Base-by-base conservation (phyloP, 768 basidiomycete genomes). In the Terana coerulea region DNA sequence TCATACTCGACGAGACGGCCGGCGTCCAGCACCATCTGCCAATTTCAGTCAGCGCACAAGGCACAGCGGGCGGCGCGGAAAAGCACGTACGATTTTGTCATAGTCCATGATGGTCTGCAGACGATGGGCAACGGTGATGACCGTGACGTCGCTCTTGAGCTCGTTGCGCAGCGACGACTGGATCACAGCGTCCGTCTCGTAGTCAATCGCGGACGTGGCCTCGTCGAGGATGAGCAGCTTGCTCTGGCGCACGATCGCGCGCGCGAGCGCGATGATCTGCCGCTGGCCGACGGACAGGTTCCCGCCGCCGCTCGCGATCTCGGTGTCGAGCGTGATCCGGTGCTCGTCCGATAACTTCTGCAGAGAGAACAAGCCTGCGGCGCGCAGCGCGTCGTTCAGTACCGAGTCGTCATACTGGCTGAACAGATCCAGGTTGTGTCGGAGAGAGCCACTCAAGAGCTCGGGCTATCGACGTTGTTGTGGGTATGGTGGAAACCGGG, bases 141-240 rank as follows among this genome's bases (percentile, higher is more conserved):
- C 64, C 0, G 80, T 81, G 1, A 69, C 69, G 41, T 64, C 71
- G 19, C 60, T 56, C n/a, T 61, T 59, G 12, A 76, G 60, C 53
- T 70, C 71, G 19, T 67, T 69, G 15, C 79, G 69, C 50, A 83
- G 75, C 2, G 77, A 75, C 5, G 67, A 61, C 61, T 83, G 81
- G 51, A 83, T 80, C 40, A 72, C 60, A 0, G 69, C 60, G 59
- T 83, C 81, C 0, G 78, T 83, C 52, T 69, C 68, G 55, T 77
- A 75, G 62, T 82, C 81, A 15, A 52, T 57, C 56, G 31, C 41
- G 64, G 17, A 61, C 60, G 36, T 47, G 68, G 72, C 74, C 60
- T 84, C 82, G 51, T 84, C 82, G 8, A 83, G 64, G 41, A 83
- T 75, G 29, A 81, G 67, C 14, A 84, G 58, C 57, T 81, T 82